Evolutionary conservation across 805 yeast genomes (phyloP).

Genomic region (Kodamaea neixiangensis): DNA sequence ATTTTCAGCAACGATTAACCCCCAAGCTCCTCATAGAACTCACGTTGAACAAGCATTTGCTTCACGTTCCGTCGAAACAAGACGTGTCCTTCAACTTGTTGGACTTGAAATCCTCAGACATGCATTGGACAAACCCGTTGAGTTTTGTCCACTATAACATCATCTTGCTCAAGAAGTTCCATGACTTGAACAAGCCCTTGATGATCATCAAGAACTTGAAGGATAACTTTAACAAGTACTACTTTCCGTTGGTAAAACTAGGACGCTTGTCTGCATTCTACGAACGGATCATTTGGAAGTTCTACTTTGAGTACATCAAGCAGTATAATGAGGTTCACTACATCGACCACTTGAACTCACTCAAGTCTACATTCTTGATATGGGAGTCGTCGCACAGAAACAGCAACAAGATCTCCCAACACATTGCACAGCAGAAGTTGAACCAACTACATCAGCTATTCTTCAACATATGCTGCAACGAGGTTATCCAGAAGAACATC

Average conservation of each 20-base stretch:
- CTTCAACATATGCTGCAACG: constrained; percentile 22
- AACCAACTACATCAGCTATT: constrained; percentile 28
- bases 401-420: constrained; percentile 15
- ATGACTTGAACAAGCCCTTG: constrained; percentile 35
- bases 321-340: constrained; percentile 24
- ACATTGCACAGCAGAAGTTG: constrained; percentile 18
- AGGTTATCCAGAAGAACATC: constrained; percentile 17
- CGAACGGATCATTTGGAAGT: constrained; percentile 45
- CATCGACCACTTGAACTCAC: constrained; percentile 21
- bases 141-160: constrained; percentile 30
- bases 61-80: background rate
- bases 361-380: constrained; percentile 33
- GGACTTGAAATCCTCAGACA: constrained; percentile 22
- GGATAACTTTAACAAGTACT: constrained; percentile 25
- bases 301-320: constrained; percentile 35
- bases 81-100: constrained; percentile 18
- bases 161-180: constrained; percentile 37
- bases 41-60: constrained; percentile 26
- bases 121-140: constrained; percentile 21
- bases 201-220: constrained; percentile 31
- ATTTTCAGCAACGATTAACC: constrained; percentile 27
- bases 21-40: constrained; percentile 28
- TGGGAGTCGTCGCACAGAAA: constrained; percentile 36
- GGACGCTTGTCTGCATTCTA: constrained; percentile 33
- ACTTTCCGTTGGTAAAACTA: constrained; percentile 25